Evolutionary conservation across 2,329 filamentous ascomycete genomes (phyloP), one percentile per base, ranked within the genome.

Genomic region (Botryotinia convoluta): DNA sequence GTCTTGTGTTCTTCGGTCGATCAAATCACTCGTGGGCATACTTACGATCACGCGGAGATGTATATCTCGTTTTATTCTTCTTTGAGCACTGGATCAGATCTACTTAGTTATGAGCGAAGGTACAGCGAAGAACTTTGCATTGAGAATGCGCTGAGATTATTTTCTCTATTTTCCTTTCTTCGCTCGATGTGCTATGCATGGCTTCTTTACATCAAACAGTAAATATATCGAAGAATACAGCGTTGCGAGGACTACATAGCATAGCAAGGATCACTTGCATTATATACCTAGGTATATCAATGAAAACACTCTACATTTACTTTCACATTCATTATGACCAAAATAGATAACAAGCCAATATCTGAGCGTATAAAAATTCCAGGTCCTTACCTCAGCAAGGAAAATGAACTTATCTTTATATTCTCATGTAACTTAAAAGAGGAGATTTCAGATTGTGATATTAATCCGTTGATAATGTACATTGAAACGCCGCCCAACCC

Each of bases 401-500:
- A 42, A n/a, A 29, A 57, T 16, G 18, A 32, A 57, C 35, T 32
- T 32, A 18, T 39, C 10, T 54, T 26, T 32, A 14, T 51, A 10
- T 32, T 57, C 48, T 44, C 48, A 57, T 16, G 1, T 44, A 10
- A 57, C 37, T 57, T 57, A 7, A 2, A 29, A 69, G 48, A 69
- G 65, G 65, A 69, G 65, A 69, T 69, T 57, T 69, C 65, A 57
- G 48, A 59, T 57, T 69, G 18, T 69, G 65, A 69, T 54, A 29
- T 51, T 12, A 67, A 68, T 68, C 64, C 64, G 10, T 57, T 42
- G 64, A 35, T 68, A 68, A 42, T 68, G 35, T 68, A 68, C 64
- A 68, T 22, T 68, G 16, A 68, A 57, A 68, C 64, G 54, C 69
- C 68, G 37, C 29, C 59, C 59, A 64, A 29, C 37, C 14, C 6